Conservation (phyloP, 345 rosid species). For the Aurinia saxatilis region DNA sequence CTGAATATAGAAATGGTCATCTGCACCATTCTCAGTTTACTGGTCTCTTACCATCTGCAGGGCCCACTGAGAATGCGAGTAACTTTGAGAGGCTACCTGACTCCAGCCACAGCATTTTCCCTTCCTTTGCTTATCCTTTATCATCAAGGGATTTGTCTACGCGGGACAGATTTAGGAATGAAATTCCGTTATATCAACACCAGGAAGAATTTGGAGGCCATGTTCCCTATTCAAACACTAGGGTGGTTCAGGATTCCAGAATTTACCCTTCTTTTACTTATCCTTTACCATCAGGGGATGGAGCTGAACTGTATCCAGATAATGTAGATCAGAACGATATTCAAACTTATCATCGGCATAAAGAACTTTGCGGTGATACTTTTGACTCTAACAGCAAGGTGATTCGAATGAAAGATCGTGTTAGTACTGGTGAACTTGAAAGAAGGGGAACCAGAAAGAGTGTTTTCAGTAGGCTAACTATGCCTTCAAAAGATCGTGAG, state of each 20-base stretch:
- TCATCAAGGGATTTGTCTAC: slow-evolving; percentile 11
- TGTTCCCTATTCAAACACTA: not conserved
- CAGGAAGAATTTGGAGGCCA: slow-evolving; percentile 7
- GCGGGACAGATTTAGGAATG: not conserved
- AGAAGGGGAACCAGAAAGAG: slow-evolving; percentile 29
- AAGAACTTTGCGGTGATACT: slow-evolving; percentile 17
- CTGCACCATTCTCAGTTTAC: slow-evolving; percentile 21
- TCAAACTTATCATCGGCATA: slow-evolving; percentile 16
- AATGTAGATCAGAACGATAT: slow-evolving; percentile 3
- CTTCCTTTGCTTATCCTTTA: slow-evolving; percentile 22
- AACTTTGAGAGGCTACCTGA: slow-evolving; percentile 19
- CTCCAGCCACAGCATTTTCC: slow-evolving; percentile 16
- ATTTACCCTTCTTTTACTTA: slow-evolving; percentile 24
- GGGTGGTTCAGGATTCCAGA: not conserved
- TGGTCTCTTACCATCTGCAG: slow-evolving; percentile 6
- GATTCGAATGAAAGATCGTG: not conserved
- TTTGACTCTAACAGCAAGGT: slow-evolving; percentile 16
- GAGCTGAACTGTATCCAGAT: slow-evolving; percentile 14
- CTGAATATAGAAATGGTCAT: slow-evolving; percentile 7
- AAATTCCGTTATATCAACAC: slow-evolving; percentile 9
- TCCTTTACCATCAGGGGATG: slow-evolving; percentile 5
- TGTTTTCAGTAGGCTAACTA: slow-evolving; percentile 47
- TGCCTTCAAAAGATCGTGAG: slow-evolving; percentile 15
- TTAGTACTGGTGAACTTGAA: slow-evolving; percentile 2
- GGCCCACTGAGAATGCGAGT: slow-evolving; percentile 2